Base-by-base conservation (phyloP, 2,329 filamentous ascomycete genomes). In the Penicillium brasilianum region DNA sequence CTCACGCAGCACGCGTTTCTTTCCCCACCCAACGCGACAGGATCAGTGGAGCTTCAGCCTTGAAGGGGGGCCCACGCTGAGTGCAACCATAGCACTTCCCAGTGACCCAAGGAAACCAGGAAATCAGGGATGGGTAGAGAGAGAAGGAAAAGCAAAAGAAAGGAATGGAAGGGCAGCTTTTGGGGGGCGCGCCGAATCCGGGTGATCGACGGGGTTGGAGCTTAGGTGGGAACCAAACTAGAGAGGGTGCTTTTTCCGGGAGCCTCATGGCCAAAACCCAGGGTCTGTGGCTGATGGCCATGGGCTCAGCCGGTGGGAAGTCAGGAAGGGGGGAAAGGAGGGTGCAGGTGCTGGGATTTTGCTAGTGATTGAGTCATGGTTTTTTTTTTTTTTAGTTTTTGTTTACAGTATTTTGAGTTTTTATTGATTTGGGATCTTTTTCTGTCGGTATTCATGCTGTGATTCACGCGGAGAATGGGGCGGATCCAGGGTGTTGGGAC, bases 181-280 rank as follows among this genome's bases (percentile, higher is more conserved):
- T 55, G 63, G 60, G 63, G 59, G 44, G 49, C 60, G 55, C n/a
- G n/a, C n/a, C 25, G 58, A 43, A 37, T 20, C 52, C 48, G 60
- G 39, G 57, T 50, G 63, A 63, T 65, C 63, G 37, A 56, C 59
- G 59, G 11, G 32, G n/a, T 39, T 7, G 34, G 49, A 57, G 11
- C 22, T 25, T 39, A 9, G 43, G 48, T 44, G 22, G 30, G n/a
- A 20, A 16, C 28, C n/a, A 10, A 36, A 34, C 11, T 22, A 9
- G 32, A n/a, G n/a, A n/a, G 32, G 43, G 7, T 32, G 34, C 46
- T 51, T n/a, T 57, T 25, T 57, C 46, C 43, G 53, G 30, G 28
- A 18, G 13, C 14, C 34, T n/a, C 37, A 39, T 28, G n/a, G 43
- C 41, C 46, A 39, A 49, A 57, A n/a, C n/a, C 50, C 55, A 57